Evolutionary conservation across 2,329 filamentous ascomycete genomes (phyloP).

Genomic region (Colletotrichum godetiae): DNA sequence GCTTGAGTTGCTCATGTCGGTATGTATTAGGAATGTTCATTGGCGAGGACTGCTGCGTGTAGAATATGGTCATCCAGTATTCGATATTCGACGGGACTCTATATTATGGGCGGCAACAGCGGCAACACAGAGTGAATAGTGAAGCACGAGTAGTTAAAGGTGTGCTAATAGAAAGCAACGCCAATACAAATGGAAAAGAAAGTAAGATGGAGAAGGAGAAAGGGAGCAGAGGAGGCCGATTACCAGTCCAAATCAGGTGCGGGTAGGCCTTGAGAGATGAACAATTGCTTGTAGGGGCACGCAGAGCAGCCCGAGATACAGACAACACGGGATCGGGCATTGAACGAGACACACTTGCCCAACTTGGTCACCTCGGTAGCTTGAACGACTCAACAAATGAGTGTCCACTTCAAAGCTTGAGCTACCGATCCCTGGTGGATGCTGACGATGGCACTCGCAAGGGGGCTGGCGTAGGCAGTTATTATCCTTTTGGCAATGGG

Average conservation of each 20-base stretch:
- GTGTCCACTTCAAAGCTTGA: not conserved
- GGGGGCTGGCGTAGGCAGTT: not conserved
- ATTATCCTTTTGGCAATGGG: not conserved
- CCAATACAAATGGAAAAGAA: not conserved
- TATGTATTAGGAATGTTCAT: not conserved
- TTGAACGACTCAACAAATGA: not conserved
- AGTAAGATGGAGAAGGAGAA: not conserved
- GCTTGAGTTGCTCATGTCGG: not conserved
- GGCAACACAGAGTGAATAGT: not conserved
- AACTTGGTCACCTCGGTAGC: not conserved
- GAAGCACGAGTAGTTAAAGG: not conserved
- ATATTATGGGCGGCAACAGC: not conserved
- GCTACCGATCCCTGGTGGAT: not conserved
- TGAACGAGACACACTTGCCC: not conserved
- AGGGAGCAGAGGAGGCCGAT: not conserved
- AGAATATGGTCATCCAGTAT: not conserved
- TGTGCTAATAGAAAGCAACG: not conserved
- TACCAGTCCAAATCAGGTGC: not conserved
- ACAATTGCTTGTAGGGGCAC: not conserved
- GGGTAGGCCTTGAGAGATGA: not conserved
- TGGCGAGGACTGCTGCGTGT: not conserved
- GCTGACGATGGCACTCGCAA: not conserved
- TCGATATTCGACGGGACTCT: not conserved
- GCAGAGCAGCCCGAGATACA: not conserved
- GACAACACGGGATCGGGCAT: not conserved